Evolutionary conservation across 345 rosid genomes (phyloP).

Genomic region (Aquilaria sinensis): DNA sequence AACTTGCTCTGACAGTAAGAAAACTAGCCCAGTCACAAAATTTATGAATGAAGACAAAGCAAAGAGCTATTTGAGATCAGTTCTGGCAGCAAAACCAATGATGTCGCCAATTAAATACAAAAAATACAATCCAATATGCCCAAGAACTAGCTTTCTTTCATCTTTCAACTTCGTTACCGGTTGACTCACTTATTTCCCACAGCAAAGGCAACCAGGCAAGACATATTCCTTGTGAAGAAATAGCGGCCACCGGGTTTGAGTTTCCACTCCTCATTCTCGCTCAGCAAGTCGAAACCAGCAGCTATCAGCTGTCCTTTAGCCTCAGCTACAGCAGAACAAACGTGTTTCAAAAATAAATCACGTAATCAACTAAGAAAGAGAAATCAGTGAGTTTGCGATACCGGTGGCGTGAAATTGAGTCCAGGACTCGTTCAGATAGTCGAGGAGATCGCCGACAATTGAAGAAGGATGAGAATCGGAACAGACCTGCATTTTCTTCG

Average conservation of each 20-base stretch:
- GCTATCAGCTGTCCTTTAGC: conserved; percentile 62
- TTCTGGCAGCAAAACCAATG: no score
- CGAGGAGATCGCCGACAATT: conserved; percentile 57
- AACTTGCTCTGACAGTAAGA: no score
- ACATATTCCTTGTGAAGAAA: conserved; percentile 92
- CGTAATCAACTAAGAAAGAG: neutral
- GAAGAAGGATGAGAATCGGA: conserved; percentile 22
- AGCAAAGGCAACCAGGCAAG: conserved; percentile 90
- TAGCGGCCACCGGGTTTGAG: conserved; percentile 89
- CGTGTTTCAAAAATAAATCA: neutral
- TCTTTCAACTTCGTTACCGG: neutral
- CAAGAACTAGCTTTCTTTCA: no score
- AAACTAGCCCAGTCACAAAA: no score
- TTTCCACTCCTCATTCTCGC: conserved; percentile 83
- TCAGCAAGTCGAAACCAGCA: conserved; percentile 69
- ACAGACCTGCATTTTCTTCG: conserved; percentile 8
- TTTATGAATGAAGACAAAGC: no score
- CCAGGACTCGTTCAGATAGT: conserved; percentile 92
- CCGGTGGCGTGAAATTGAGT: conserved; percentile 94
- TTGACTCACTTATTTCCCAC: conserved; percentile 77
- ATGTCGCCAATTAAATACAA: neutral
- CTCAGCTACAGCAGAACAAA: conserved; percentile 46
- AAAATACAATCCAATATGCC: neutral
- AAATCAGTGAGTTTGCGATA: conserved; percentile 7
- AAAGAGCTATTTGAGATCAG: no score